A percentile compares a stretch with the other conserved stretches of the same genome.
These are phyloP conservation scores for Coix lacrymajobi DNA, from an alignment of 176 grass and related monocot genomes.

Conservation along the genomic window DNA sequence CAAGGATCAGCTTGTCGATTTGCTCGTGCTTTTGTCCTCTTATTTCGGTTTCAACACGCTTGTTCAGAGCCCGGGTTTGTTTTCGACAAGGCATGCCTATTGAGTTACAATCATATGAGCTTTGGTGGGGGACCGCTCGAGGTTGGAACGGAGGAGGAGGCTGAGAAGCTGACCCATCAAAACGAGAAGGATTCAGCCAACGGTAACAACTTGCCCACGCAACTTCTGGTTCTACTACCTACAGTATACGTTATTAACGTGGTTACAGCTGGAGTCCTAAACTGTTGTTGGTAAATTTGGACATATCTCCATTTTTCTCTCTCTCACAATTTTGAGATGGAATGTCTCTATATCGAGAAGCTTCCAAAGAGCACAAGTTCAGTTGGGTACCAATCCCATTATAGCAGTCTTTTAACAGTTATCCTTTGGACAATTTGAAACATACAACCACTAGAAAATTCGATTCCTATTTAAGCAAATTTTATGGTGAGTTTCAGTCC, in stretches of 20 bases:
- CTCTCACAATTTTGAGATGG: background rate
- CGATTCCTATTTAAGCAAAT: background rate
- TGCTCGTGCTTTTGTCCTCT: constrained; percentile 1
- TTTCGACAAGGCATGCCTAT: constrained; percentile 62
- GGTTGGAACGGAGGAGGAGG: constrained; percentile 77
- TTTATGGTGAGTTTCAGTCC: background rate
- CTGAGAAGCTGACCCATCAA: constrained; percentile 67
- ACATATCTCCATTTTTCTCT: background rate
- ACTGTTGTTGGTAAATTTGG: background rate
- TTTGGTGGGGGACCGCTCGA: constrained; percentile 69
- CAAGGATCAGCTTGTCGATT: background rate
- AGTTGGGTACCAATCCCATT: background rate
- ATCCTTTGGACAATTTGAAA: background rate
- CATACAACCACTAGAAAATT: background rate
- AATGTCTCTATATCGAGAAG: background rate
- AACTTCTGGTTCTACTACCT: background rate
- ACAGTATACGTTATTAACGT: background rate
- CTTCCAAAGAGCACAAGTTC: background rate
- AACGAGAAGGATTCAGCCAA: constrained; percentile 75
- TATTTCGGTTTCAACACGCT: background rate
- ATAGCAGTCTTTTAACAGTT: background rate
- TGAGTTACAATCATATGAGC: constrained; percentile 83
- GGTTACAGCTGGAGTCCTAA: background rate
- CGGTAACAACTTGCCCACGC: constrained; percentile 36
- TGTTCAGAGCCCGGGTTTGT: constrained; percentile 68